Conservation (phyloP, 768 basidiomycete species). For the Vishniacozyma victoriae region DNA sequence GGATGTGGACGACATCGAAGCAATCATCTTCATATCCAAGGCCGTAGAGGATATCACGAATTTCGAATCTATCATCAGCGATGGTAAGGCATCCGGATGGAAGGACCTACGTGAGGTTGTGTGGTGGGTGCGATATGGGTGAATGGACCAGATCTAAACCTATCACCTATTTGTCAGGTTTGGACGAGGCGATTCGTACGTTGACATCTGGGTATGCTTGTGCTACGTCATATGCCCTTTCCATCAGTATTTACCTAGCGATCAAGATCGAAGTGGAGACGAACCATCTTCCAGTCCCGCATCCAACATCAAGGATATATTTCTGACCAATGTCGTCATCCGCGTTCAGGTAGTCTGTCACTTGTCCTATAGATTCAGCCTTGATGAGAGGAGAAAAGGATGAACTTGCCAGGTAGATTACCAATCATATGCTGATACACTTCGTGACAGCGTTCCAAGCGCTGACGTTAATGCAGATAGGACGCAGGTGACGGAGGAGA, state of each 20-base stretch:
- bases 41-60: slow-evolving; percentile 9
- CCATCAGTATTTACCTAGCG: not conserved
- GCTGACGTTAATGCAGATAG: not conserved
- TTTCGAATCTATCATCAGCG: slow-evolving; percentile 11
- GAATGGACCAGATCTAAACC: slow-evolving; percentile 11
- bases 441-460: slow-evolving; percentile 10
- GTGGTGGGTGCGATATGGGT: slow-evolving; percentile 6
- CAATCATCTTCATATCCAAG: slow-evolving; percentile 5
- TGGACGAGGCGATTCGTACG: not conserved
- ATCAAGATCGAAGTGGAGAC: not conserved
- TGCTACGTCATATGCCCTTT: slow-evolving; percentile 10
- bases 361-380: not conserved
- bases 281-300: slow-evolving; percentile 14
- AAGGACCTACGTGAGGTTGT: slow-evolving; percentile 7
- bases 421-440: slow-evolving; percentile 9
- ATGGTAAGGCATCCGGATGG: not conserved
- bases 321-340: slow-evolving; percentile 1
- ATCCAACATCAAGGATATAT: slow-evolving; percentile 12
- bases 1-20: slow-evolving; percentile 12
- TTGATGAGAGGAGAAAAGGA: not conserved
- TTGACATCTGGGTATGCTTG: slow-evolving; percentile 8
- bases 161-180: not conserved
- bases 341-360: not conserved
- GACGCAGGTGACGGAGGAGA: not conserved
- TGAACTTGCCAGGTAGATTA: slow-evolving; percentile 12